These are phyloP conservation scores for Leccinum fibrillosum DNA, from an alignment of 768 basidiomycete species.

Conservation along the genomic window DNA sequence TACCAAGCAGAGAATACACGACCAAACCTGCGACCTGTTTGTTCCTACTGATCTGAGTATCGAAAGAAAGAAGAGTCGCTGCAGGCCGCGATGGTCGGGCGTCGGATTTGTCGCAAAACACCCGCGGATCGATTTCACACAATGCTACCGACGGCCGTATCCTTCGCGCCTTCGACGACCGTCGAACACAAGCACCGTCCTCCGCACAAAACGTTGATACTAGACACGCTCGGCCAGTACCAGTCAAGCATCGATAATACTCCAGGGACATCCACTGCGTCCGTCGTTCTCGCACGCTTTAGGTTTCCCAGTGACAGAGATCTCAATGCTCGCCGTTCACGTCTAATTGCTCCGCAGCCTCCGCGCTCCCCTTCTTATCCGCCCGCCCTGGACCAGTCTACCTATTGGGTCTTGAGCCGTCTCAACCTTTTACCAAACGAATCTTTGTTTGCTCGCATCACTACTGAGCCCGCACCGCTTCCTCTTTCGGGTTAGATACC, in stretches of 20 bases:
- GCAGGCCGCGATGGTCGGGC: conserved; percentile 8
- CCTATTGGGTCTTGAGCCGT: neutral
- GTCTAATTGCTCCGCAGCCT: neutral
- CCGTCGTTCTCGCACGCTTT: neutral
- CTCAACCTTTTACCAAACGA: neutral
- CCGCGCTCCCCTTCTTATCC: neutral
- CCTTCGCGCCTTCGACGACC: neutral
- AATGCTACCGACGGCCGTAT: neutral
- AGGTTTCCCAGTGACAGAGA: neutral
- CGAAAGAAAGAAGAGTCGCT: neutral
- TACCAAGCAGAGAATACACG: conserved; percentile 2
- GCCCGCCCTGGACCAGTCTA: neutral
- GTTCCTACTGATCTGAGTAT: neutral
- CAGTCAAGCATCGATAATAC: neutral
- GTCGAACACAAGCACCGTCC: neutral
- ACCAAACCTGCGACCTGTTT: neutral
- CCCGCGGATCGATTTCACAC: conserved; percentile 10
- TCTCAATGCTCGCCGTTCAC: neutral
- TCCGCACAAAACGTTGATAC: neutral
- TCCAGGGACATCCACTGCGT: neutral
- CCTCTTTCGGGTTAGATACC: neutral
- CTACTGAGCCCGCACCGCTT: neutral
- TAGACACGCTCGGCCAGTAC: neutral
- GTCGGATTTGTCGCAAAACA: neutral
- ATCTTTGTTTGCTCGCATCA: neutral